phyloP scores from a whole-genome alignment of 202 grass and related monocot species.

The Zoysia matrella region DNA sequence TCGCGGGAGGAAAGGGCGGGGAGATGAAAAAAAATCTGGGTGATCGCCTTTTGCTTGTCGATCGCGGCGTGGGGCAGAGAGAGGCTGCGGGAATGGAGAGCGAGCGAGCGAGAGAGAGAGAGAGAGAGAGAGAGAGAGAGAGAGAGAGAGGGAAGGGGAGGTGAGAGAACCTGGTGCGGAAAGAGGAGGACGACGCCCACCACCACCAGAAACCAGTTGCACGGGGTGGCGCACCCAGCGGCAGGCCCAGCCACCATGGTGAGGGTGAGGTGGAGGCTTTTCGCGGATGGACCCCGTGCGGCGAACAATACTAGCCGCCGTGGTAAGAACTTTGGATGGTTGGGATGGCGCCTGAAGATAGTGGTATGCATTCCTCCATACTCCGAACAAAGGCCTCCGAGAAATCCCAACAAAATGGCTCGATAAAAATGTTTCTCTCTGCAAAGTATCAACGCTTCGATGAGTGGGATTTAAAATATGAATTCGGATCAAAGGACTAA shows the following conservation, averaged over 20 bases:
- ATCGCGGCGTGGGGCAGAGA: constrained; percentile 21
- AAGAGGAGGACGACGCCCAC: constrained; percentile 50
- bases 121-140: no score
- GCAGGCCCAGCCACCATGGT: constrained; percentile 30
- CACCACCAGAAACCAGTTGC: constrained; percentile 33
- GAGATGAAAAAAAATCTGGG: background rate
- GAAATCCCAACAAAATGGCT: no score
- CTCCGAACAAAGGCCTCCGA: no score
- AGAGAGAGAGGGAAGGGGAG: no score
- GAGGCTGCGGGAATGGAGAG: background rate
- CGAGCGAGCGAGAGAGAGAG: no score
- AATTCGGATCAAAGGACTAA: no score
- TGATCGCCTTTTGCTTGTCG: constrained; percentile 28
- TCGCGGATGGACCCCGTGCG: constrained; percentile 29
- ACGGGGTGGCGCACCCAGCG: constrained; percentile 18
- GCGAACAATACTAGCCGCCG: background rate
- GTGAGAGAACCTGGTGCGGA: constrained; percentile 45
- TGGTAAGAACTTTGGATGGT: constrained; percentile 17
- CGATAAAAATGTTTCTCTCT: no score
- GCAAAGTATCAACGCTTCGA: no score
- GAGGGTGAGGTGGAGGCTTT: background rate
- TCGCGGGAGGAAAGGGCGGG: background rate
- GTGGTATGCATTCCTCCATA: background rate
- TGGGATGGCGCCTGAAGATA: background rate
- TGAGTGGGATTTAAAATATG: no score